A percentile compares a stretch with the other conserved stretches of the same genome.
phyloP scores from a whole-genome alignment of 2,329 filamentous ascomycete species.

The Biscogniauxia marginata region DNA sequence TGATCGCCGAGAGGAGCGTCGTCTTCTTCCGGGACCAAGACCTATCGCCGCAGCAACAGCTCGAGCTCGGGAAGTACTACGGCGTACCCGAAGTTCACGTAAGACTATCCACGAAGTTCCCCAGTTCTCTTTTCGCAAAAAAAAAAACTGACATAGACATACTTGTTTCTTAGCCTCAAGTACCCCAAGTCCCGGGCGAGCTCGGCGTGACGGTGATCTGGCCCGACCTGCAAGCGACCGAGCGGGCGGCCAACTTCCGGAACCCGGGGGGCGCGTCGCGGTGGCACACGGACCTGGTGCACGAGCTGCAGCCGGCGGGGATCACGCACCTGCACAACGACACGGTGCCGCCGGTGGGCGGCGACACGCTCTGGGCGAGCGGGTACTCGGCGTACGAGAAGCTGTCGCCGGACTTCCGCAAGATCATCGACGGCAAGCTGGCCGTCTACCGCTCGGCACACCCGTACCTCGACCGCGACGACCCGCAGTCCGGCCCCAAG shows the following conservation, averaged over 20 bases:
- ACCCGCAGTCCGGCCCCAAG: constrained; percentile 61
- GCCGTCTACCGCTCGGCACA: constrained; percentile 68
- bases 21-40: constrained; percentile 68
- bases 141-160: neutral
- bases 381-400: constrained; percentile 74
- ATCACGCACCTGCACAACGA: constrained; percentile 71
- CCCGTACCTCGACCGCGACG: constrained; percentile 62
- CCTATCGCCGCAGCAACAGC: constrained; percentile 61
- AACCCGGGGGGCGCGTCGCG: constrained; percentile 64
- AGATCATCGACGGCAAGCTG: constrained; percentile 64
- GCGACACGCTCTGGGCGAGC: constrained; percentile 71
- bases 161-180: constrained; percentile 56
- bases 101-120: constrained; percentile 27
- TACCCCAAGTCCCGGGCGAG: constrained; percentile 66
- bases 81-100: constrained; percentile 69
- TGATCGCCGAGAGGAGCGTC: constrained; percentile 63
- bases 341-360: constrained; percentile 61
- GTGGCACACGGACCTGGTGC: constrained; percentile 71
- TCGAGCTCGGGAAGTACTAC: constrained; percentile 60
- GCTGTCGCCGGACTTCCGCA: constrained; percentile 66
- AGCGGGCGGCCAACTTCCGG: constrained; percentile 60
- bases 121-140: neutral
- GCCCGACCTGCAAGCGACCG: constrained; percentile 65
- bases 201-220: constrained; percentile 66
- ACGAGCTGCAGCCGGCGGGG: constrained; percentile 68